These are phyloP conservation scores for Cystofilobasidium capitatum DNA, from an alignment of 768 basidiomycete genomes.

Conservation along the genomic window DNA sequence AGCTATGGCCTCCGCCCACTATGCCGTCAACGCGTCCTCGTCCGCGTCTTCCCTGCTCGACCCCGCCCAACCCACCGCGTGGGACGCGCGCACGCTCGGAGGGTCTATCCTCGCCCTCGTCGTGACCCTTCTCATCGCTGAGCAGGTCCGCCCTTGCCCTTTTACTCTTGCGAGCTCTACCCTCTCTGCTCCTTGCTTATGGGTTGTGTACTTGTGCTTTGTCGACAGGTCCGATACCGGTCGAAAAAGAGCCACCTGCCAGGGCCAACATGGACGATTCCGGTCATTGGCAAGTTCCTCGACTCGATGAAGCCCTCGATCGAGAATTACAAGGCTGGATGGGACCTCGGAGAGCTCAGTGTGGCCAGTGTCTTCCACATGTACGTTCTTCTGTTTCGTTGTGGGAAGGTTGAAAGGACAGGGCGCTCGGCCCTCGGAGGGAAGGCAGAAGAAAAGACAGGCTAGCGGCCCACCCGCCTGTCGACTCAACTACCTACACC, in stretches of 20 bases:
- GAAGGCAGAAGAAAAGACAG: background rate
- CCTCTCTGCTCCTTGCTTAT: background rate
- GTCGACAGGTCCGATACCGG: conserved; percentile 56
- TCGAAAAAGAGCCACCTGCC: conserved; percentile 81
- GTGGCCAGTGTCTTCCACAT: conserved; percentile 96
- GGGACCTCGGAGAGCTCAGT: conserved; percentile 78
- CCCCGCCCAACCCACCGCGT: background rate
- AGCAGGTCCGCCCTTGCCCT: conserved; percentile 47
- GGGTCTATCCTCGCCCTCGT: conserved; percentile 49
- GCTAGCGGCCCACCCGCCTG: background rate
- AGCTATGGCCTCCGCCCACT: background rate
- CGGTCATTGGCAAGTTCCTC: conserved; percentile 92
- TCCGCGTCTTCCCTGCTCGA: background rate
- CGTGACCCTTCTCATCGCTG: conserved; percentile 65
- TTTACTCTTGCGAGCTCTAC: background rate
- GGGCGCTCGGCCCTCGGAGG: background rate
- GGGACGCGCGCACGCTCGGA: background rate
- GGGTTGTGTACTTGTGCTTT: background rate
- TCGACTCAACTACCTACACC: background rate
- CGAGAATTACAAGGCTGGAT: conserved; percentile 84
- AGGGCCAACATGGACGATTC: conserved; percentile 84
- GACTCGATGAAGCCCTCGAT: conserved; percentile 85
- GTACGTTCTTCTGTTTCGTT: conserved; percentile 44
- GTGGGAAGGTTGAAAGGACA: no score
- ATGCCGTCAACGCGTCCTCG: background rate